Percentiles rank a stretch among this genome's conserved stretches.
Evolutionary conservation across 2,329 filamentous ascomycete genomes (phyloP).

Genomic region (Monilinia laxa): DNA sequence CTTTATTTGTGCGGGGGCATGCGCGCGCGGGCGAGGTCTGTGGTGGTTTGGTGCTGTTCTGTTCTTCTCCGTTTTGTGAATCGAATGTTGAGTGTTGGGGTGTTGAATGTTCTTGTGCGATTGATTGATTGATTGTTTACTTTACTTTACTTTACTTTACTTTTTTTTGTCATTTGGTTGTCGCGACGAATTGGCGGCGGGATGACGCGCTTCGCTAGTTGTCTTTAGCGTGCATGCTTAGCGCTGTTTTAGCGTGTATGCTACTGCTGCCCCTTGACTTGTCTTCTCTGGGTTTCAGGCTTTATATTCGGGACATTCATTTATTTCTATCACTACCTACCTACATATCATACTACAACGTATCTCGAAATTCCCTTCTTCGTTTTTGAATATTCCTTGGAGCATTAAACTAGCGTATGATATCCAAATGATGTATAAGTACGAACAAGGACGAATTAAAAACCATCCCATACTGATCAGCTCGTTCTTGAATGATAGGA

Average conservation of each 20-base stretch:
- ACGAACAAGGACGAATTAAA: too few relatives aligned
- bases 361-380: background rate
- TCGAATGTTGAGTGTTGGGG: background rate
- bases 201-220: conserved; percentile 5
- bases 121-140: conserved; percentile 1
- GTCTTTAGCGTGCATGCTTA: background rate
- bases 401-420: background rate
- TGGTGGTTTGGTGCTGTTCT: background rate
- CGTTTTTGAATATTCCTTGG: background rate
- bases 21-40: background rate
- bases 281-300: background rate
- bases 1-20: too few relatives aligned
- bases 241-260: background rate
- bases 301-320: background rate
- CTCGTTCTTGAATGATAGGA: background rate
- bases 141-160: conserved; percentile 5
- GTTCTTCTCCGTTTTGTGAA: too few relatives aligned
- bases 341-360: background rate
- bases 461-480: too few relatives aligned
- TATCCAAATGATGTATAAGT: background rate
- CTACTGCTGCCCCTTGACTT: background rate
- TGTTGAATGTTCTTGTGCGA: too few relatives aligned
- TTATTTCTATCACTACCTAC: background rate
- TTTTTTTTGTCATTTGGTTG: conserved; percentile 9
- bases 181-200: conserved; percentile 1